Conservation (phyloP, 352 stramenopile species). For the Globisporangium canariense region DNA sequence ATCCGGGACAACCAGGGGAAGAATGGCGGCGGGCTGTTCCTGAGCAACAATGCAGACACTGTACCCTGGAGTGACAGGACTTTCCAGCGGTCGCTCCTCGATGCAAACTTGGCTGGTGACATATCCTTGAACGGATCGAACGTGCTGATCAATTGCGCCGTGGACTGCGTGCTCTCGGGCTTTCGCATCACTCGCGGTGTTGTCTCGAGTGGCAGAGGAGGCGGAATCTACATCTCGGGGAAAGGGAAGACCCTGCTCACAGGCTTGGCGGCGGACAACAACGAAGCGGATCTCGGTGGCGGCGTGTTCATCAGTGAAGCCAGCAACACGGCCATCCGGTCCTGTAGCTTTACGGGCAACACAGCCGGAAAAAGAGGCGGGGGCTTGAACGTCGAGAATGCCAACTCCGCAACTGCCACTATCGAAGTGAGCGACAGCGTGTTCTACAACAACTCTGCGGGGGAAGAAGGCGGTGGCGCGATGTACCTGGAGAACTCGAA, state of each 20-base stretch:
- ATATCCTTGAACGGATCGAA: constrained; percentile 28
- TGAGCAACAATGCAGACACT: constrained; percentile 15
- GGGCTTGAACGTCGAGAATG: constrained; percentile 21
- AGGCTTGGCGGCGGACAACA: constrained; percentile 23
- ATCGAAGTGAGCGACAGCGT: constrained; percentile 17
- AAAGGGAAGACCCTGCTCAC: constrained; percentile 19
- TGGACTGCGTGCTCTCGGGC: constrained; percentile 22
- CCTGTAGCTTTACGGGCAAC: constrained; percentile 26
- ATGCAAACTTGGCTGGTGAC: constrained; percentile 16
- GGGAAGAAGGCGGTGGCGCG: constrained; percentile 23
- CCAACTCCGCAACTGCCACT: neutral
- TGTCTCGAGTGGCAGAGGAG: constrained; percentile 21
- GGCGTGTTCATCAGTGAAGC: constrained; percentile 27
- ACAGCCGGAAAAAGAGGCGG: constrained; percentile 19
- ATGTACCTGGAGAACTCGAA: constrained; percentile 18
- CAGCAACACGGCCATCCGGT: constrained; percentile 15
- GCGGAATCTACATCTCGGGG: constrained; percentile 30
- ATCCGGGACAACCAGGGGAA: constrained; percentile 24
- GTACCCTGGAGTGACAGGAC: neutral
- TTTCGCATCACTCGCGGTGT: constrained; percentile 23
- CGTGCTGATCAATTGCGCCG: constrained; percentile 22
- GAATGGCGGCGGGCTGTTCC: constrained; percentile 27
- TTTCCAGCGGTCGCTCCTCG: constrained; percentile 21
- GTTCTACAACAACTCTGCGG: constrained; percentile 47
- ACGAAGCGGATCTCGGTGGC: constrained; percentile 27